phyloP scores from a whole-genome alignment of 768 basidiomycete genomes.

The Kwoniella sp. region DNA sequence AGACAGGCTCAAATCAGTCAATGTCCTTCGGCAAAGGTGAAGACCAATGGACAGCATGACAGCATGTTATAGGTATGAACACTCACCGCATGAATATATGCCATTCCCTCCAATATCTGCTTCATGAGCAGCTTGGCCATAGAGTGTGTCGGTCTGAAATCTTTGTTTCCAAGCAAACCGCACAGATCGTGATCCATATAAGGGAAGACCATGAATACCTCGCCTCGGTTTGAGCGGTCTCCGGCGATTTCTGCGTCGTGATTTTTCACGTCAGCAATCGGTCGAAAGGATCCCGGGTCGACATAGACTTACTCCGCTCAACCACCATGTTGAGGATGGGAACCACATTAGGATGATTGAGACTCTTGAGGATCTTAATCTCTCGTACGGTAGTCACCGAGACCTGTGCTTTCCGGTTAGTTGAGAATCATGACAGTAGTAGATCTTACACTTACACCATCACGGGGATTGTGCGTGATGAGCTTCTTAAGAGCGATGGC shows the following conservation, averaged over 20 bases:
- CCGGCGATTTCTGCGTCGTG: slow-evolving; percentile 25
- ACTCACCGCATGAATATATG: slow-evolving; percentile 89
- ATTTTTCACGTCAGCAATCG: background rate
- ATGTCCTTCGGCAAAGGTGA: too few species aligned
- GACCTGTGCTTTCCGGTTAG: slow-evolving; percentile 52
- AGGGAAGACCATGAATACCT: slow-evolving; percentile 98
- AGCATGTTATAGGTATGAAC: too few species aligned
- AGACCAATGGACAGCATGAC: too few species aligned
- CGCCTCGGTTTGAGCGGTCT: slow-evolving; percentile 52
- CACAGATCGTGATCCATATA: slow-evolving; percentile 99
- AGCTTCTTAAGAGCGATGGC: slow-evolving; percentile 90
- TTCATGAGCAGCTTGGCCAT: slow-evolving; percentile 95
- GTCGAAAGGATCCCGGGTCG: background rate
- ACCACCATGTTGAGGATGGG: slow-evolving; percentile 91
- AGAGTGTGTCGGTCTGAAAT: slow-evolving; percentile 73
- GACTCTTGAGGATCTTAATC: slow-evolving; percentile 90
- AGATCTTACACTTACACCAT: slow-evolving; percentile 65
- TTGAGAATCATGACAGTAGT: background rate
- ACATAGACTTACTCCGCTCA: slow-evolving; percentile 55
- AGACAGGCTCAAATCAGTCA: too few species aligned
- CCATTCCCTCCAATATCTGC: slow-evolving; percentile 92
- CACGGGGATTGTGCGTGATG: slow-evolving; percentile 93
- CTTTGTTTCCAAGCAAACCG: slow-evolving; percentile 84
- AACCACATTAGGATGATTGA: slow-evolving; percentile 82
- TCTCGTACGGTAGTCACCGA: slow-evolving; percentile 95